phyloP scores from a whole-genome alignment of 192 early-diverging fungal species.

The Allomyces arbusculus region DNA sequence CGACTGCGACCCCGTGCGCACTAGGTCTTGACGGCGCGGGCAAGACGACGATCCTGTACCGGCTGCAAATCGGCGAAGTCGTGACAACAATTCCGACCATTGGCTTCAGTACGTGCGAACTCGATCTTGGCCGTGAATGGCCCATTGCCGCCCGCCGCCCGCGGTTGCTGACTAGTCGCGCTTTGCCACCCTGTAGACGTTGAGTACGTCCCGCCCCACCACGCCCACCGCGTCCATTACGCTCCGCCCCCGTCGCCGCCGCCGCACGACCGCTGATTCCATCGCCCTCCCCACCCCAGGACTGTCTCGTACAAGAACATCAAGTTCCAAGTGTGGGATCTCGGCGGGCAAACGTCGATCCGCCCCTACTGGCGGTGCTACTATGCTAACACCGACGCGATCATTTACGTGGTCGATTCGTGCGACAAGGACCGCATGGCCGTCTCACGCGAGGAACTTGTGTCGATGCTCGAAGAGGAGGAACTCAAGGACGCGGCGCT shows the following conservation, averaged over 20 bases:
- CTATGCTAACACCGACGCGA: slow-evolving; percentile 95
- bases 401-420: slow-evolving; percentile 94
- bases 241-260: too few species aligned
- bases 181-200: slow-evolving; percentile 2
- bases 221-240: slow-evolving; percentile 50
- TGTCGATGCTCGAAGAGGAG: slow-evolving; percentile 85
- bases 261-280: too few species aligned
- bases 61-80: slow-evolving; percentile 76
- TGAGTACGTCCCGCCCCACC: not conserved
- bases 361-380: slow-evolving; percentile 98
- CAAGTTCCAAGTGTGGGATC: slow-evolving; percentile 96
- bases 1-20: not conserved
- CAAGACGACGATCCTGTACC: slow-evolving; percentile 40
- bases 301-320: slow-evolving; percentile 93
- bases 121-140: slow-evolving; percentile 1
- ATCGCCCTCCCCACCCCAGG: slow-evolving; percentile 31
- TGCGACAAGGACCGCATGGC: slow-evolving; percentile 74
- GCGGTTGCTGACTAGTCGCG: not conserved
- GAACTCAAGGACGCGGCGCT: slow-evolving; percentile 74
- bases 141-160: not conserved
- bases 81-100: slow-evolving; percentile 93
- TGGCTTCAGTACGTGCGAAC: slow-evolving; percentile 23
- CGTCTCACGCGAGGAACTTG: slow-evolving; percentile 72
- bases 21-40: slow-evolving; percentile 39
- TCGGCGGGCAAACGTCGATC: slow-evolving; percentile 76